Evolutionary conservation across 306 rosid species (phyloP).

Genomic region (Vigna unguiculata): DNA sequence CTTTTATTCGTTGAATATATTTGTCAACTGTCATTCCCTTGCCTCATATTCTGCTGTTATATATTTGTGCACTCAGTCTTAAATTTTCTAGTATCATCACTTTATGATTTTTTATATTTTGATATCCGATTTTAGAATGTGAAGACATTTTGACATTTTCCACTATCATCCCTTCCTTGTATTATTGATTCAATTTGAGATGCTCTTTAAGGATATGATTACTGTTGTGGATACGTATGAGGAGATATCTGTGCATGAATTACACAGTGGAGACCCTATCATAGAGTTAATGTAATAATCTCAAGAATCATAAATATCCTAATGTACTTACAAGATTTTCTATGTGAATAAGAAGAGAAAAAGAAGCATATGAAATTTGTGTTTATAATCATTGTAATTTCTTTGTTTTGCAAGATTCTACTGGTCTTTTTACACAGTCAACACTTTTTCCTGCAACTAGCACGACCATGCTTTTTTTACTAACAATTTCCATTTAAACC

Average conservation of each 20-base stretch:
- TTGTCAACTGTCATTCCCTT: constrained; percentile 3
- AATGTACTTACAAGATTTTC: background rate
- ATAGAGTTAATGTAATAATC: constrained; percentile 1
- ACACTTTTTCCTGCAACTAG: background rate
- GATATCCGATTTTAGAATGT: background rate
- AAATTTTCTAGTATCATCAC: background rate
- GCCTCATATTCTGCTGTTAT: constrained; percentile 35
- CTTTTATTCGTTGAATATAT: constrained; percentile 11
- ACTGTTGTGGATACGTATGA: constrained; percentile 1
- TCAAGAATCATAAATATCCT: background rate
- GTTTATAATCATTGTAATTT: background rate
- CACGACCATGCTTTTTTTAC: constrained; percentile 18
- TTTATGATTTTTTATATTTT: constrained; percentile 9
- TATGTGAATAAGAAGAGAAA: no score
- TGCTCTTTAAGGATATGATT: constrained; percentile 29
- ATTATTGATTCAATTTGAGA: background rate
- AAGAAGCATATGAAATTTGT: background rate
- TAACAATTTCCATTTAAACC: constrained; percentile 25
- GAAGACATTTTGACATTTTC: background rate
- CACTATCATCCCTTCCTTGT: background rate
- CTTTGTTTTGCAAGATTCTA: background rate
- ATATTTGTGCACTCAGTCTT: background rate
- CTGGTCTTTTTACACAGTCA: background rate
- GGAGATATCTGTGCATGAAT: background rate
- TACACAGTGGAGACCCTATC: background rate